These are phyloP conservation scores for Guyanaporus albipodus DNA, from an alignment of 768 basidiomycete species.

Conservation along the genomic window DNA sequence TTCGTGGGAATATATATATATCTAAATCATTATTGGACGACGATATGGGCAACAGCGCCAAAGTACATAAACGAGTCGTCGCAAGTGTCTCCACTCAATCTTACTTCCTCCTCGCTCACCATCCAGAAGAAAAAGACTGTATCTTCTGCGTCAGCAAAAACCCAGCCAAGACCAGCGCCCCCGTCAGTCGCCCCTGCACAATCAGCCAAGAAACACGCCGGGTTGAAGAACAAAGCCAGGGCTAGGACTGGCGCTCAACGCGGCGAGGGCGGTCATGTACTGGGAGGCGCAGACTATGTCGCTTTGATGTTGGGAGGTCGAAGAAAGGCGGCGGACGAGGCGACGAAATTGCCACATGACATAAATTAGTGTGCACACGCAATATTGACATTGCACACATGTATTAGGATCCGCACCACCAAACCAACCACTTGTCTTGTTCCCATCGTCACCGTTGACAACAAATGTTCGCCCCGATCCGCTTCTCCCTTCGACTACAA, in stretches of 20 bases:
- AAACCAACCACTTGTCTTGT: no score
- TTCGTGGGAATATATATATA: constrained; percentile 28
- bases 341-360: constrained; percentile 49
- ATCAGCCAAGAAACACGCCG: constrained; percentile 27
- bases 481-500: neutral
- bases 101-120: neutral
- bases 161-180: constrained; percentile 5
- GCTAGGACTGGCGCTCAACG: constrained; percentile 6
- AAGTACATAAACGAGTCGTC: constrained; percentile 32
- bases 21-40: neutral
- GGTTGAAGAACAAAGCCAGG: constrained; percentile 25
- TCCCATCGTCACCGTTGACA: no score
- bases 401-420: no score
- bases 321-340: constrained; percentile 62
- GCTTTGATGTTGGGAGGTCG: constrained; percentile 68
- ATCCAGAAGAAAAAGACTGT: constrained; percentile 25
- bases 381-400: no score
- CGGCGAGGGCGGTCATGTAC: constrained; percentile 38
- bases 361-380: constrained; percentile 11
- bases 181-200: constrained; percentile 8
- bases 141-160: neutral
- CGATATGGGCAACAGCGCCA: constrained; percentile 36
- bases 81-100: constrained; percentile 26
- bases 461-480: constrained; percentile 13
- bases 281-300: constrained; percentile 78